These are phyloP conservation scores for Hirsutella thompsonii DNA, from an alignment of 2,329 filamentous ascomycete genomes.

Conservation along the genomic window DNA sequence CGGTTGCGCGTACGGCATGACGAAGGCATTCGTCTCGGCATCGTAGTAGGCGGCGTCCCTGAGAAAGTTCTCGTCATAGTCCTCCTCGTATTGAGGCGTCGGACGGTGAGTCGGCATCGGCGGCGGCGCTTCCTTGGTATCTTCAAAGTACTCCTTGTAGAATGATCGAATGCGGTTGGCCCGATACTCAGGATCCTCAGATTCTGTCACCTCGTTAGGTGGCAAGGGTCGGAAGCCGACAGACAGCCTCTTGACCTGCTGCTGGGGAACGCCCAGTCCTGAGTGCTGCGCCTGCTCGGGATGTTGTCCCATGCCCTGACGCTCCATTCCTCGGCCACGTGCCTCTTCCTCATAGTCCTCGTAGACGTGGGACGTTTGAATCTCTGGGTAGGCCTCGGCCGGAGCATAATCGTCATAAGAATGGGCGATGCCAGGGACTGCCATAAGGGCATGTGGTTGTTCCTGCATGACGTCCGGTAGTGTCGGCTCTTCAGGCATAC, in stretches of 20 bases:
- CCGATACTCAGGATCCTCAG: slow-evolving; percentile 84
- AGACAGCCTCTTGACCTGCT: slow-evolving; percentile 46
- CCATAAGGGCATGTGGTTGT: not conserved
- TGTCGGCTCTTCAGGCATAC: slow-evolving; percentile 15
- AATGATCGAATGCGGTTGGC: slow-evolving; percentile 97
- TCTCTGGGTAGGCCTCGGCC: slow-evolving; percentile 11
- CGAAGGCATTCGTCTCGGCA: slow-evolving; percentile 55
- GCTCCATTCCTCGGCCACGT: slow-evolving; percentile 23
- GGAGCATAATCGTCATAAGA: slow-evolving; percentile 6
- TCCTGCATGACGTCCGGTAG: slow-evolving; percentile 6
- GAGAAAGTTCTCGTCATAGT: slow-evolving; percentile 59
- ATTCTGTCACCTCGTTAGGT: slow-evolving; percentile 62
- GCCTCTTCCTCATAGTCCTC: slow-evolving; percentile 17
- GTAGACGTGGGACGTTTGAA: slow-evolving; percentile 19
- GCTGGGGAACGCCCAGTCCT: slow-evolving; percentile 39
- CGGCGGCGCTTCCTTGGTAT: slow-evolving; percentile 43
- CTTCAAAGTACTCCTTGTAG: slow-evolving; percentile 99
- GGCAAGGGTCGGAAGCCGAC: slow-evolving; percentile 75
- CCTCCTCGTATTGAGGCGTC: slow-evolving; percentile 51
- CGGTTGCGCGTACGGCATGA: slow-evolving; percentile 75
- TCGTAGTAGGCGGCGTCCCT: slow-evolving; percentile 57
- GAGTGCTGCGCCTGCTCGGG: slow-evolving; percentile 12
- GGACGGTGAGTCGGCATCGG: slow-evolving; percentile 19
- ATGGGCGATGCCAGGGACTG: slow-evolving; percentile 2
- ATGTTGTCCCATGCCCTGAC: slow-evolving; percentile 9